Evolutionary conservation across 164 flowering plant species (phyloP).

Genomic region (Houttuynia cordata): DNA sequence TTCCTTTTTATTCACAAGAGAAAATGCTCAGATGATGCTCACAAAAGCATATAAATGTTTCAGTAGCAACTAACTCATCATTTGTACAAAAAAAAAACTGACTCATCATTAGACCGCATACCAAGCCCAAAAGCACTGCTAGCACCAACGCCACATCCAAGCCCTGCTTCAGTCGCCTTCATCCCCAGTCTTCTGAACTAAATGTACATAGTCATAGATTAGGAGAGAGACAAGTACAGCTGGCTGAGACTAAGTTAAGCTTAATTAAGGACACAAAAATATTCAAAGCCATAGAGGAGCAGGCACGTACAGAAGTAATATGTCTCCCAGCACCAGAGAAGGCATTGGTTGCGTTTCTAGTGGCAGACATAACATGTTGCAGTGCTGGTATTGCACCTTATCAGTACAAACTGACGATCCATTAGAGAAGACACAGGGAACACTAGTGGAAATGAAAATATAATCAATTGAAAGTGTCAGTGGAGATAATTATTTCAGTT

Average conservation of each 20-base stretch:
- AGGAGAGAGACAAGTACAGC: background rate
- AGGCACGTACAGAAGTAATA: background rate
- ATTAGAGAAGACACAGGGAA: background rate
- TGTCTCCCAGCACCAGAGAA: background rate
- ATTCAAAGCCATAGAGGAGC: background rate
- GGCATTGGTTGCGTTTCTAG: too few species aligned
- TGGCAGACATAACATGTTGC: background rate
- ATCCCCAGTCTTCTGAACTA: background rate
- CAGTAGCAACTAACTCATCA: background rate
- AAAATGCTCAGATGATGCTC: too few species aligned
- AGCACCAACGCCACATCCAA: background rate
- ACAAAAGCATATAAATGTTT: background rate
- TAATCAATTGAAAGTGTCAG: background rate
- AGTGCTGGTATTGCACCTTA: background rate
- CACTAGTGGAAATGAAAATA: too few species aligned
- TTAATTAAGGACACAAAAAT: background rate
- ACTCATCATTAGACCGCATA: background rate
- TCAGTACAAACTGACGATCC: background rate
- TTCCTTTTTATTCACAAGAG: too few species aligned
- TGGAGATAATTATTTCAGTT: background rate
- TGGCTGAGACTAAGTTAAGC: background rate
- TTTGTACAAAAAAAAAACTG: too few species aligned
- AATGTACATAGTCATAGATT: background rate
- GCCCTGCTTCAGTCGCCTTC: background rate
- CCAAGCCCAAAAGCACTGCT: background rate